phyloP scores from a whole-genome alignment of 2,329 filamentous ascomycete species.

The Diaporthe eres region DNA sequence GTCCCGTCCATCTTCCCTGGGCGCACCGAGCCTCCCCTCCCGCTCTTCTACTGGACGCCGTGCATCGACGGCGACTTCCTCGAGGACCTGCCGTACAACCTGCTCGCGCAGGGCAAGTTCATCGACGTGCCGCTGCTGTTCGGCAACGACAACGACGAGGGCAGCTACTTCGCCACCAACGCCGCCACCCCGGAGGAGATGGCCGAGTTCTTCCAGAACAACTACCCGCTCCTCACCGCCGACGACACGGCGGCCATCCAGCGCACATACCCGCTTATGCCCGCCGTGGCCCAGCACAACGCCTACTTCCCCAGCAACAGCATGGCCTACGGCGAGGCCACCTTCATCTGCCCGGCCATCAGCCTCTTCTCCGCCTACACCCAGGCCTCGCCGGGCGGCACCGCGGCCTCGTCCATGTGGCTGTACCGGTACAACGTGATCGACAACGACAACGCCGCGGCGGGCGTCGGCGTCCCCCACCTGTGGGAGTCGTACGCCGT shows the following conservation, averaged over 20 bases:
- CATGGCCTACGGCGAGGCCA: slow-evolving; percentile 60
- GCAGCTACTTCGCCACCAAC: slow-evolving; percentile 60
- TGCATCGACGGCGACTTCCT: slow-evolving; percentile 64
- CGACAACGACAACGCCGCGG: slow-evolving; percentile 52
- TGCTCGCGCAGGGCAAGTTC: slow-evolving; percentile 63
- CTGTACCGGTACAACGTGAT: slow-evolving; percentile 65
- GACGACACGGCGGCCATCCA: slow-evolving; percentile 54
- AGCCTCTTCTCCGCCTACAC: slow-evolving; percentile 55
- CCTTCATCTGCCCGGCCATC: slow-evolving; percentile 60
- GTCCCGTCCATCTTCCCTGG: slow-evolving; percentile 56
- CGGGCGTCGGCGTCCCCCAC: slow-evolving; percentile 64
- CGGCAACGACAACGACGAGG: slow-evolving; percentile 62
- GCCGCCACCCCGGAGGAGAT: slow-evolving; percentile 53
- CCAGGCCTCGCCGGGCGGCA: slow-evolving; percentile 30
- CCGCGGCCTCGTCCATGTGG: slow-evolving; percentile 50
- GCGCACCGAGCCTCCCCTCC: slow-evolving; percentile 47
- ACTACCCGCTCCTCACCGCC: slow-evolving; percentile 60
- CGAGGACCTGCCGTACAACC: slow-evolving; percentile 56
- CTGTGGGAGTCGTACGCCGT: slow-evolving; percentile 63
- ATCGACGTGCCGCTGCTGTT: slow-evolving; percentile 68
- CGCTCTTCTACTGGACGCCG: slow-evolving; percentile 66
- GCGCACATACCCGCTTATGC: slow-evolving; percentile 55
- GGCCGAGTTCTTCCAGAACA: slow-evolving; percentile 58
- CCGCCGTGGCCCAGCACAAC: slow-evolving; percentile 54
- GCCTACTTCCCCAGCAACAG: slow-evolving; percentile 60